Evolutionary conservation across 2,329 filamentous ascomycete genomes (phyloP).

Genomic region (Trichoderma polysporum): DNA sequence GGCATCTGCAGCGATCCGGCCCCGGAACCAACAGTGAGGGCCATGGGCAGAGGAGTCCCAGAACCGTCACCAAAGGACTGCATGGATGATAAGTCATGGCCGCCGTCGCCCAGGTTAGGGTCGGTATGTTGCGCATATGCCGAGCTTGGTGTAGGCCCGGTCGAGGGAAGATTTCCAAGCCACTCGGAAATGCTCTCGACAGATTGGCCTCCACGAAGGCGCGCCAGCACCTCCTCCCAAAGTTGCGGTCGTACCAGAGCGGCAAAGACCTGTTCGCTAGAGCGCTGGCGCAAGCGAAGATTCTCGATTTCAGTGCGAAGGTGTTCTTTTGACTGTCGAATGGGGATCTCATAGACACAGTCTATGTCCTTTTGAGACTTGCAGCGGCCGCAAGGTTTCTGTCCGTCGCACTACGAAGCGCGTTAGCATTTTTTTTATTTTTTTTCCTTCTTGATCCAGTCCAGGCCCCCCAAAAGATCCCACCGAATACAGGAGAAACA

Average conservation of each 20-base stretch:
- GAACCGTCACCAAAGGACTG: constrained; percentile 32
- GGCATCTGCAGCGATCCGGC: constrained; percentile 33
- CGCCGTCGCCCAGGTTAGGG: constrained; percentile 18
- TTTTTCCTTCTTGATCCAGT: not conserved
- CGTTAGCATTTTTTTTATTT: not conserved
- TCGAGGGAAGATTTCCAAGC: constrained; percentile 36
- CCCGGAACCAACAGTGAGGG: constrained; percentile 32
- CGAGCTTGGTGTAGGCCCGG: constrained; percentile 23
- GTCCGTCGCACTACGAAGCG: constrained; percentile 55
- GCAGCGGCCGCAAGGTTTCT: constrained; percentile 56
- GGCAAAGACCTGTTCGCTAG: constrained; percentile 55
- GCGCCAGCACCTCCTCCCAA: constrained; percentile 55
- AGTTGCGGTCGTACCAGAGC: constrained; percentile 52
- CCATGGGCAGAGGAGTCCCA: constrained; percentile 29
- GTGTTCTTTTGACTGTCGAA: constrained; percentile 63
- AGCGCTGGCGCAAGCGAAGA: constrained; percentile 54
- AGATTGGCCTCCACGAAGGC: constrained; percentile 53
- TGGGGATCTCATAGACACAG: constrained; percentile 61
- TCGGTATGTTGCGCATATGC: constrained; percentile 28
- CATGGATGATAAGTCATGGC: constrained; percentile 24
- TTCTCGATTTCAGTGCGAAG: constrained; percentile 60
- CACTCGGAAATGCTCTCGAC: constrained; percentile 58
- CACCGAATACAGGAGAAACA: not conserved
- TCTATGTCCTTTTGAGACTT: constrained; percentile 53
- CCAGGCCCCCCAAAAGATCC: not conserved